These are phyloP conservation scores for Suillus discolor DNA, from an alignment of 768 basidiomycete species.

Conservation along the genomic window DNA sequence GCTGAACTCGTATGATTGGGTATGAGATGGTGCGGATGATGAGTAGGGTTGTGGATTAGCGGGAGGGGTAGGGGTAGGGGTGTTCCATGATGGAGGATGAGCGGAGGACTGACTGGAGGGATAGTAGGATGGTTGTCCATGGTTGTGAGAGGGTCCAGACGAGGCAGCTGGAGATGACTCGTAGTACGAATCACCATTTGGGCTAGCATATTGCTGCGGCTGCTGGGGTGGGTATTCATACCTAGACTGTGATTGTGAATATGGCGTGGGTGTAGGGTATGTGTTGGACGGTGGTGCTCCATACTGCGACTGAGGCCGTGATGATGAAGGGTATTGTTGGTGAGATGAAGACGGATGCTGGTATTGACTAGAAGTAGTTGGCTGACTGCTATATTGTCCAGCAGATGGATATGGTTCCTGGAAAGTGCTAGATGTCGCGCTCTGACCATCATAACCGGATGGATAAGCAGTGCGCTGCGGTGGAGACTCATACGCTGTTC, in stretches of 20 bases:
- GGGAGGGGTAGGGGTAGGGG: slow-evolving; percentile 11
- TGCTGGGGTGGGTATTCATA: slow-evolving; percentile 27
- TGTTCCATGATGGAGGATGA: slow-evolving; percentile 22
- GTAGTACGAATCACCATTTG: slow-evolving; percentile 25
- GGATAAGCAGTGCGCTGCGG: slow-evolving; percentile 24
- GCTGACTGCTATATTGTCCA: slow-evolving; percentile 19
- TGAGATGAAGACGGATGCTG: slow-evolving; percentile 21
- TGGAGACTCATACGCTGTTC: slow-evolving; percentile 27
- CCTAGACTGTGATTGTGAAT: slow-evolving; percentile 21
- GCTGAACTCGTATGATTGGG: slow-evolving; percentile 10
- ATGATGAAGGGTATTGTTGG: slow-evolving; percentile 27
- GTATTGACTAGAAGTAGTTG: slow-evolving; percentile 25
- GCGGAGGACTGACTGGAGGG: slow-evolving; percentile 31
- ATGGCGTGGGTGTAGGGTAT: slow-evolving; percentile 28
- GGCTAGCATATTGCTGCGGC: slow-evolving; percentile 26
- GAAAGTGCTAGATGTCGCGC: slow-evolving; percentile 17
- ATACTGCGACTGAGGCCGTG: slow-evolving; percentile 27
- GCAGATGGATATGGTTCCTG: slow-evolving; percentile 27
- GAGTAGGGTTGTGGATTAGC: slow-evolving; percentile 6
- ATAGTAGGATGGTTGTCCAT: slow-evolving; percentile 21
- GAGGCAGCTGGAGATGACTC: slow-evolving; percentile 22
- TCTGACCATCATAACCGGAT: slow-evolving; percentile 25
- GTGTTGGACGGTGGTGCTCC: slow-evolving; percentile 9
- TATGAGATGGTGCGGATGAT: slow-evolving; percentile 1
- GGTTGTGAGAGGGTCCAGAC: slow-evolving; percentile 15